A percentile compares a stretch with the other conserved stretches of the same genome.
These are phyloP conservation scores for Arachnomyces sp. DNA, from an alignment of 2,329 filamentous ascomycete species.

Conservation along the genomic window DNA sequence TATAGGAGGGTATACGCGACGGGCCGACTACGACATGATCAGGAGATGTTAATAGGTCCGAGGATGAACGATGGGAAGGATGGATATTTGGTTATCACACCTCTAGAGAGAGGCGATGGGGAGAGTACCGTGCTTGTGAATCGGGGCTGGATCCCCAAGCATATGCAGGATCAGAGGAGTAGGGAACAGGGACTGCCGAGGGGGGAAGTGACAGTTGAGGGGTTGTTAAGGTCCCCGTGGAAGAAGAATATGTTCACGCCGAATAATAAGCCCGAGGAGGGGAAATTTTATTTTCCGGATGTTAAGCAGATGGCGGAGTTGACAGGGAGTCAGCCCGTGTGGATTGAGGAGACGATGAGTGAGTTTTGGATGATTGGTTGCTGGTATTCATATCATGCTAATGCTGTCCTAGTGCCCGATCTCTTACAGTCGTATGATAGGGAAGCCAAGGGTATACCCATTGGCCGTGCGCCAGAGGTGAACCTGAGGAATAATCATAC, in stretches of 20 bases:
- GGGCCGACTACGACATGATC: conserved; percentile 72
- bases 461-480: conserved; percentile 79
- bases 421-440: conserved; percentile 67
- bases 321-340: conserved; percentile 76
- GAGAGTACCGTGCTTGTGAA: conserved; percentile 72
- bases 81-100: conserved; percentile 86
- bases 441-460: conserved; percentile 73
- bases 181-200: conserved; percentile 57
- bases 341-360: conserved; percentile 96
- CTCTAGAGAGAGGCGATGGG: conserved; percentile 60
- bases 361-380: conserved; percentile 17
- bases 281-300: conserved; percentile 92
- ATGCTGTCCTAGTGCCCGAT: conserved; percentile 56
- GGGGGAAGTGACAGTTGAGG: conserved; percentile 70
- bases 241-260: conserved; percentile 99
- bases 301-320: conserved; percentile 81
- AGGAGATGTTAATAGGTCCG: conserved; percentile 93
- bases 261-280: conserved; percentile 70
- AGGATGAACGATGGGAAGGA: conserved; percentile 81
- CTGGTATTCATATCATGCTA: conserved; percentile 9
- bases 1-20: conserved; percentile 73
- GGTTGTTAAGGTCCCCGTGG: conserved; percentile 78
- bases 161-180: conserved; percentile 55
- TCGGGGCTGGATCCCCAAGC: conserved; percentile 83
- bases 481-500: conserved; percentile 93